Evolutionary conservation across 305 asterid genomes (phyloP).

Genomic region (Lippia alba): DNA sequence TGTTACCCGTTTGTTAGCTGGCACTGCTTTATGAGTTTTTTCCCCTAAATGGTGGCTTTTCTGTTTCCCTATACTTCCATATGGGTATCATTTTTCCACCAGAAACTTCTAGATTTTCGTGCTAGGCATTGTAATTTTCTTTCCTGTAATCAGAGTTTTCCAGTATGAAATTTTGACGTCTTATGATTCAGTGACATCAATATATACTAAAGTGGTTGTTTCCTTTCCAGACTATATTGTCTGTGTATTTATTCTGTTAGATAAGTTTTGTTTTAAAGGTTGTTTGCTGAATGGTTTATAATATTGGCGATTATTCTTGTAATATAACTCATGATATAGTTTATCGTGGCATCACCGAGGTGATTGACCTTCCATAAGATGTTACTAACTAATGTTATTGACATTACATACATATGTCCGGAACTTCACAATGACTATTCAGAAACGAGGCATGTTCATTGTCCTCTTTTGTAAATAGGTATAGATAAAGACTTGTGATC

Average conservation of each 20-base stretch:
- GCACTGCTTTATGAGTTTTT: neutral
- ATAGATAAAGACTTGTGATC: constrained; percentile 8
- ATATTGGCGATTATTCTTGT: constrained; percentile 13
- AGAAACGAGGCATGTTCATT: neutral
- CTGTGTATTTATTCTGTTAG: constrained; percentile 1
- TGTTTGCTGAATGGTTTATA: constrained; percentile 13
- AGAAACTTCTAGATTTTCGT: constrained; percentile 15
- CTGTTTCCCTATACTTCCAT: constrained; percentile 15
- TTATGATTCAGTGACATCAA: constrained; percentile 7
- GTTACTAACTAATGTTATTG: constrained; percentile 9
- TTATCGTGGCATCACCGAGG: neutral
- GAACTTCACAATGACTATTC: neutral
- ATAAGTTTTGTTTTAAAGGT: constrained; percentile 5
- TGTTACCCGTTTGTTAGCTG: constrained; percentile 19
- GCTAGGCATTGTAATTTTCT: constrained; percentile 12
- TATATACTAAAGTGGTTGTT: constrained; percentile 1
- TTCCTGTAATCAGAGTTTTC: neutral
- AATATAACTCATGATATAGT: constrained; percentile 1
- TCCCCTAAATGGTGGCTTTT: constrained; percentile 7
- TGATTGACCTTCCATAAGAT: constrained; percentile 8
- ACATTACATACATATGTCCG: constrained; percentile 1
- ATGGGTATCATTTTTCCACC: constrained; percentile 2
- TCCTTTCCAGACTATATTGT: constrained; percentile 5
- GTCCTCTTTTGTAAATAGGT: neutral
- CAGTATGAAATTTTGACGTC: constrained; percentile 1